Conservation (phyloP, 306 rosid species). For the Rubus idaeus region DNA sequence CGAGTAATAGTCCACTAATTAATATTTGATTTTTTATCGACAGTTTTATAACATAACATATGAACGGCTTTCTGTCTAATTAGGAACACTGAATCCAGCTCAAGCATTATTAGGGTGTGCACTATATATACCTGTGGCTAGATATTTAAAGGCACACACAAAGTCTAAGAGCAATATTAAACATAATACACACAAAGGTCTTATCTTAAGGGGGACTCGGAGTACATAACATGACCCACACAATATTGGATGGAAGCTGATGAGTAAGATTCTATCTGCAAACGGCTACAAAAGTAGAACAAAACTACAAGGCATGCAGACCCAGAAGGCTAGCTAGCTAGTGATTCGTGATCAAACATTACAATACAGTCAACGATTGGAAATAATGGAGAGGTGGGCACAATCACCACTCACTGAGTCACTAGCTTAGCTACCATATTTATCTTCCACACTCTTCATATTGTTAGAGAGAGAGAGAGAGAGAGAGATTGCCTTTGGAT, state of each 20-base stretch:
- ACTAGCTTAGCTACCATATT: constrained; percentile 10
- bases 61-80: too few relatives aligned
- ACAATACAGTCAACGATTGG: neutral
- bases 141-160: neutral
- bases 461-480: constrained; percentile 3
- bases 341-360: constrained; percentile 1
- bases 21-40: too few relatives aligned
- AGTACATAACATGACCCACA: neutral
- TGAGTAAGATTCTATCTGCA: neutral
- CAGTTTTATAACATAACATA: too few relatives aligned
- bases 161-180: neutral
- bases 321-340: neutral
- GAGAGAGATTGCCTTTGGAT: constrained; percentile 16
- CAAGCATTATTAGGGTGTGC: too few relatives aligned
- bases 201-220: neutral
- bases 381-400: neutral
- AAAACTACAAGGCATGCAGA: neutral
- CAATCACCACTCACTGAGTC: constrained; percentile 17
- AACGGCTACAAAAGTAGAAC: neutral
- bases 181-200: neutral
- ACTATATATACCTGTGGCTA: neutral
- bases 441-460: neutral
- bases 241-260: constrained; percentile 10
- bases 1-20: too few relatives aligned
- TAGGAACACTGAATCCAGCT: too few relatives aligned